A percentile compares a stretch with the other conserved stretches of the same genome.
Evolutionary conservation across 2,329 filamentous ascomycete genomes (phyloP).

Genomic region (Xylariales sp.): DNA sequence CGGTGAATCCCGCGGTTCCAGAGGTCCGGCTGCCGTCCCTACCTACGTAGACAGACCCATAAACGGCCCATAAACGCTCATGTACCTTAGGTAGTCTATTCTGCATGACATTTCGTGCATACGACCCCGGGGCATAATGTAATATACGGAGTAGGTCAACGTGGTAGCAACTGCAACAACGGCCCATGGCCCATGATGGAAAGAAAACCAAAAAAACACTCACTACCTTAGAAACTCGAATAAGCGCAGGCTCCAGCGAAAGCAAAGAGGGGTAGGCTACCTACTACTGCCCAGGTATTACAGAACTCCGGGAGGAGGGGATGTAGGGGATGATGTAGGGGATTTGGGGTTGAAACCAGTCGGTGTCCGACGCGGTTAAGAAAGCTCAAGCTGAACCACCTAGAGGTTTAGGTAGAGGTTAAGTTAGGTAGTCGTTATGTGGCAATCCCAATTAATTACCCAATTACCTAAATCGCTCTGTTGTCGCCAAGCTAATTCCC

Average conservation of each 20-base stretch:
- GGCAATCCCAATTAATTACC: neutral
- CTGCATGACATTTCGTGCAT: constrained; percentile 1
- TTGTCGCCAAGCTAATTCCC: constrained; percentile 8
- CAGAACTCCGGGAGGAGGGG: neutral
- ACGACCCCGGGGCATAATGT: too few species aligned
- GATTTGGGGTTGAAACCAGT: constrained; percentile 1
- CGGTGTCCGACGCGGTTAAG: constrained; percentile 14
- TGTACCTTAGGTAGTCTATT: too few species aligned
- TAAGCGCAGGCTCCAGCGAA: neutral
- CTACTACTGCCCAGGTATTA: too few species aligned
- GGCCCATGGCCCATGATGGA: too few species aligned
- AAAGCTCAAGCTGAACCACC: constrained; percentile 8
- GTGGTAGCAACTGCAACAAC: constrained; percentile 3
- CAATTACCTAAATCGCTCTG: neutral
- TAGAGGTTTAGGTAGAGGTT: neutral
- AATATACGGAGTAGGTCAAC: neutral
- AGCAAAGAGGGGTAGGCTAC: constrained; percentile 1
- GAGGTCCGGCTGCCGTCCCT: constrained; percentile 2
- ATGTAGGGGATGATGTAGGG: too few species aligned
- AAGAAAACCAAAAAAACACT: neutral
- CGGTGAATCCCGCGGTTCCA: neutral
- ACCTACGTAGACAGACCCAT: neutral
- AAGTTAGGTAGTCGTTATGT: neutral
- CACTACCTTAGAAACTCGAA: neutral
- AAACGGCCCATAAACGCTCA: neutral